Evolutionary conservation across 768 basidiomycete genomes (phyloP), one percentile per base, ranked within the genome.

Genomic region (Suillus variegatus): DNA sequence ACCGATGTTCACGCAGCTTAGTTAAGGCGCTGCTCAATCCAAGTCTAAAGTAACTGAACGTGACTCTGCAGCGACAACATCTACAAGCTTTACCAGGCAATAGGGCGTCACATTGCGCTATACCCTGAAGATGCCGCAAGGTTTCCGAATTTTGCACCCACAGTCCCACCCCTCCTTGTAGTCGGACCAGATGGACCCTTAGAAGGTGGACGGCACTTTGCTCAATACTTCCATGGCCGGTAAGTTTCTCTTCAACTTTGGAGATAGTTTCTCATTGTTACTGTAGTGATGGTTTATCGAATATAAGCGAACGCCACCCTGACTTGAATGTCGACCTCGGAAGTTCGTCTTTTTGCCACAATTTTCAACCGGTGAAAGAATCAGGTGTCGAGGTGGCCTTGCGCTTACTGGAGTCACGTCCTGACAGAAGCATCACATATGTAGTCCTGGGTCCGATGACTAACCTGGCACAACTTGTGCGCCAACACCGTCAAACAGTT

Each of bases 151-250:
- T 87, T 90, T 66, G 70, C 79, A n/a, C 70, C 80, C 3, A 36
- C 70, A 4, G 69, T 72, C 43, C 91, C 84, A 68, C 88, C 91
- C 0, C 81, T 91, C 47, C 80, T 97, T 49, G 86, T 83, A 3
- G 75, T 82, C 46, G 95, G 94, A 1, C 82, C 85, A 41, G 77
- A 79, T 13, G 82, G 82, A 1, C 95, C 95, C 12, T 81, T 95
- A 2, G 81, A 85, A 60, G 94, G 94, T 4, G 86, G 86, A 22
- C 73, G 85, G 8, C 89, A 92, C 71, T 88, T 84, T 61, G 95
- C 95, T 16, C 83, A 88, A 67, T 94, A 93, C 74, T 97, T 97
- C 71, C 93, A 94, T 70, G 93, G 93, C 70, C 86, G 83, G 92
- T 87, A 67, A 47, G 80, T 75, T 13, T 14, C 44, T 36, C 25